A percentile compares a stretch with the other conserved stretches of the same genome.
Conservation (phyloP, 768 basidiomycete species). For the Tremella yokohamensis region DNA sequence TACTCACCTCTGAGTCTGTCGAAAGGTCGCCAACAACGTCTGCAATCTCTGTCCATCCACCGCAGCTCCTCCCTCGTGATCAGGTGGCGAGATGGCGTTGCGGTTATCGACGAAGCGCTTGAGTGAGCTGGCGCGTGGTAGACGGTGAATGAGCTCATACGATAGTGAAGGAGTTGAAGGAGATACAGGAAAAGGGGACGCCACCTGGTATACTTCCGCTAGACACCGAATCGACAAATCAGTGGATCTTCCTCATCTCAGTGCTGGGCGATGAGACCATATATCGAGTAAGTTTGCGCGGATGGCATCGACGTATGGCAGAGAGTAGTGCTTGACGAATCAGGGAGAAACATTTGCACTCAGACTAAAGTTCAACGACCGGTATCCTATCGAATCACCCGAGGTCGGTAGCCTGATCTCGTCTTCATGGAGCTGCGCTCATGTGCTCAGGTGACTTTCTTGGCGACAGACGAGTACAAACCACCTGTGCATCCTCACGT, state of each 20-base stretch:
- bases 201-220: slow-evolving; percentile 41
- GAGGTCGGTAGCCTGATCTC: slow-evolving; percentile 19
- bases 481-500: slow-evolving; percentile 47
- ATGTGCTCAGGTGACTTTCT: slow-evolving; percentile 39
- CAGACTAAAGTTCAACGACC: slow-evolving; percentile 30
- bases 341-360: slow-evolving; percentile 44
- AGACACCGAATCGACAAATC: slow-evolving; percentile 32
- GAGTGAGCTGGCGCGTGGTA: slow-evolving; percentile 22
- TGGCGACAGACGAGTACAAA: slow-evolving; percentile 31
- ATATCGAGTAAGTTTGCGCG: slow-evolving; percentile 35
- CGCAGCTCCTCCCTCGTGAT: background rate
- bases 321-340: background rate
- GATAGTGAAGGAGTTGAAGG: slow-evolving; percentile 45
- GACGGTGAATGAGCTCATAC: background rate
- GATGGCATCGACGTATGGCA: background rate
- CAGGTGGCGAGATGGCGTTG: slow-evolving; percentile 14
- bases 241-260: slow-evolving; percentile 38
- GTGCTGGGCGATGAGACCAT: slow-evolving; percentile 46
- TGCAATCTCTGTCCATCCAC: background rate
- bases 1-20: background rate
- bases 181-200: slow-evolving; percentile 42
- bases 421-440: background rate
- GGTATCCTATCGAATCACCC: slow-evolving; percentile 45
- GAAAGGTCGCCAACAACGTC: background rate
- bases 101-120: slow-evolving; percentile 30